A percentile compares a stretch with the other conserved stretches of the same genome.
Conservation (phyloP, 2,329 filamentous ascomycete genomes). For the Hymenotorrendiella dingleyae region DNA sequence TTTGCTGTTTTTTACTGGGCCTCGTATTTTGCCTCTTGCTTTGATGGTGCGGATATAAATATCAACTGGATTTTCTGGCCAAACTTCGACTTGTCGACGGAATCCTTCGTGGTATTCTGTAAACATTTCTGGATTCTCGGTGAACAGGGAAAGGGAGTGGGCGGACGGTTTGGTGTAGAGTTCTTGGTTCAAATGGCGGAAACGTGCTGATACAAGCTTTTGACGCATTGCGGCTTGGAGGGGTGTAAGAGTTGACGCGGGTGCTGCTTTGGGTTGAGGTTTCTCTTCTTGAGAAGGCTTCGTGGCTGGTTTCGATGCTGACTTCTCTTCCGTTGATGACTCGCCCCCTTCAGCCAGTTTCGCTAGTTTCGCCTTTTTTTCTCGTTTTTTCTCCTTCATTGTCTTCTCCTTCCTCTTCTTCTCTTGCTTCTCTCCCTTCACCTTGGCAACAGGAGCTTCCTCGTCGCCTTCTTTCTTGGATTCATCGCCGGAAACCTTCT, state of each 20-base stretch:
- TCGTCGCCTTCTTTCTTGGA: slow-evolving; percentile 4
- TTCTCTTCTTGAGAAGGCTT: slow-evolving; percentile 9
- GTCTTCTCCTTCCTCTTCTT: slow-evolving; percentile 26
- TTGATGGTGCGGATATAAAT: slow-evolving; percentile 71
- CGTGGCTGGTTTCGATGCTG: too few relatives aligned
- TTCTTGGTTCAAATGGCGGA: slow-evolving; percentile 94
- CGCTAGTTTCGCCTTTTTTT: slow-evolving; percentile 30
- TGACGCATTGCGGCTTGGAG: slow-evolving; percentile 91
- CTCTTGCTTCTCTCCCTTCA: slow-evolving; percentile 5
- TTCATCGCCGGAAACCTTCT: slow-evolving; percentile 21
- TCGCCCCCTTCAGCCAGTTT: too few relatives aligned
- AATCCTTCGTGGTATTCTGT: slow-evolving; percentile 95
- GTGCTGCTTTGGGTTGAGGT: slow-evolving; percentile 2
- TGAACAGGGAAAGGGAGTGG: slow-evolving; percentile 78
- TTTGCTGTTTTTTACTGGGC: slow-evolving; percentile 15
- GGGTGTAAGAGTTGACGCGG: slow-evolving; percentile 67
- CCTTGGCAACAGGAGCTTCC: slow-evolving; percentile 7
- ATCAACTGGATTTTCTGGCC: slow-evolving; percentile 95
- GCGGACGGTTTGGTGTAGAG: slow-evolving; percentile 87
- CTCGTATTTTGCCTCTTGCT: slow-evolving; percentile 52
- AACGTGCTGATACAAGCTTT: slow-evolving; percentile 90
- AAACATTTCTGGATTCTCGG: slow-evolving; percentile 85
- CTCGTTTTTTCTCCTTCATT: slow-evolving; percentile 35
- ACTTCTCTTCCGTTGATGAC: too few relatives aligned
- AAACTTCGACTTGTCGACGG: slow-evolving; percentile 87